phyloP scores from a whole-genome alignment of 1,139 yeast species.

The Sugiyamaella xylanicola region DNA sequence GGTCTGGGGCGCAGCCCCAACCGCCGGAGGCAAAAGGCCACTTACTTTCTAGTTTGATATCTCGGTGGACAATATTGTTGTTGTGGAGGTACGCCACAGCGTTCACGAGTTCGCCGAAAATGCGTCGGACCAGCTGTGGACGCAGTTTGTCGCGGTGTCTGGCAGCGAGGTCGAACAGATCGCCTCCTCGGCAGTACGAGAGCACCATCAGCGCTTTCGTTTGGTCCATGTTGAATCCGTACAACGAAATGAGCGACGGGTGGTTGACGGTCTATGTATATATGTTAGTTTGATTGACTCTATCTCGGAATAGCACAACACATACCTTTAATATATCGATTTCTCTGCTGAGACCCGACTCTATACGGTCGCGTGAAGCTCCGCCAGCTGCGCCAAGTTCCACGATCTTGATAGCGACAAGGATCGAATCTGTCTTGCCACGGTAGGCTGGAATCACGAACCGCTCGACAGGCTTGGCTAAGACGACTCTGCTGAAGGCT shows the following conservation, averaged over 20 bases:
- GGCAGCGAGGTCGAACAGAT: constrained; percentile 65
- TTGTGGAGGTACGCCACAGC: constrained; percentile 24
- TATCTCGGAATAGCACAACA: not conserved
- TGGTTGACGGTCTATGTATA: constrained; percentile 39
- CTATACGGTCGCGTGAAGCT: constrained; percentile 54
- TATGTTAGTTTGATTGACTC: constrained; percentile 24
- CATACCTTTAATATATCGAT: constrained; percentile 55
- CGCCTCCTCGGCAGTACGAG: constrained; percentile 84
- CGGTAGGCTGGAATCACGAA: constrained; percentile 44
- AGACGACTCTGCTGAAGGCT: constrained; percentile 45
- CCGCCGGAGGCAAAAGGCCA: not conserved
- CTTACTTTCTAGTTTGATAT: constrained; percentile 72
- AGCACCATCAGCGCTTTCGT: constrained; percentile 56
- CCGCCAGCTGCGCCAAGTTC: constrained; percentile 32
- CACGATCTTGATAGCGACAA: constrained; percentile 42
- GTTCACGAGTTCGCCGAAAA: constrained; percentile 66
- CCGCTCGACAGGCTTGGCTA: constrained; percentile 40
- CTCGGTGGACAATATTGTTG: constrained; percentile 77
- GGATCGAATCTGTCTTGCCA: constrained; percentile 41
- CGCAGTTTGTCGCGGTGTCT: constrained; percentile 45
- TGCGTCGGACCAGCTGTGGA: constrained; percentile 55
- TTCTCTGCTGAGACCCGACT: constrained; percentile 74
- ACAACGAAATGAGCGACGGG: constrained; percentile 50
- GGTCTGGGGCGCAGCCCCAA: not conserved
- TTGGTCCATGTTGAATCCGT: constrained; percentile 43